Evolutionary conservation across 805 yeast species (phyloP).

Genomic region (Candida golubevii): DNA sequence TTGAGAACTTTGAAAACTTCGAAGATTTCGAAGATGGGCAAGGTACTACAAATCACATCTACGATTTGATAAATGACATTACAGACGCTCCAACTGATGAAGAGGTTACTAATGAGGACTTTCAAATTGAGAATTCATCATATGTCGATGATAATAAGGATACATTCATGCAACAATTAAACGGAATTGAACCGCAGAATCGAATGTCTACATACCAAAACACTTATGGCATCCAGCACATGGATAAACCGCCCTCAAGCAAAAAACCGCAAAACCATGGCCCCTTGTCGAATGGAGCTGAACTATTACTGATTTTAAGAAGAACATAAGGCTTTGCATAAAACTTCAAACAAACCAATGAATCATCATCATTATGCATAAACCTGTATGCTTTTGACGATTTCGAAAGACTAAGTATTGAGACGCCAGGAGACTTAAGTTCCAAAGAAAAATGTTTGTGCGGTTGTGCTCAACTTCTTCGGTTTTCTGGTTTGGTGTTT

Average conservation of each 20-base stretch:
- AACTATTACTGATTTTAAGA: conserved; percentile 19
- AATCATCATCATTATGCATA: too few relatives aligned
- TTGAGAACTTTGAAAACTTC: conserved; percentile 32
- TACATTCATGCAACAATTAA: too few relatives aligned
- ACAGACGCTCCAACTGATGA: too few relatives aligned
- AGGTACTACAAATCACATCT: conserved; percentile 22
- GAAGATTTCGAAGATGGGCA: conserved; percentile 27
- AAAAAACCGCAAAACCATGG: conserved; percentile 3
- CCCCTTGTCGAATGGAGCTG: conserved; percentile 12
- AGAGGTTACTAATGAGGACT: conserved; percentile 20
- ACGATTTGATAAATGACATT: conserved; percentile 6
- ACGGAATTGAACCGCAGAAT: neutral
- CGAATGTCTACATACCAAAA: conserved; percentile 8
- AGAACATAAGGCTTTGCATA: neutral
- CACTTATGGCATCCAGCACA: conserved; percentile 11
- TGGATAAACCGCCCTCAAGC: conserved; percentile 3
- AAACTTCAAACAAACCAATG: too few relatives aligned
- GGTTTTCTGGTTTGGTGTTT: conserved; percentile 1
- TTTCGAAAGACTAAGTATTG: too few relatives aligned
- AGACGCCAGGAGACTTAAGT: neutral
- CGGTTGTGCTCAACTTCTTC: conserved; percentile 10
- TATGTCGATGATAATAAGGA: too few relatives aligned
- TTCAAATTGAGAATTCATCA: neutral
- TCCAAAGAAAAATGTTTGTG: conserved; percentile 6
- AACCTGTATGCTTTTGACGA: too few relatives aligned